Base-by-base conservation (phyloP, 345 rosid species). In the Syzygium grande region DNA sequence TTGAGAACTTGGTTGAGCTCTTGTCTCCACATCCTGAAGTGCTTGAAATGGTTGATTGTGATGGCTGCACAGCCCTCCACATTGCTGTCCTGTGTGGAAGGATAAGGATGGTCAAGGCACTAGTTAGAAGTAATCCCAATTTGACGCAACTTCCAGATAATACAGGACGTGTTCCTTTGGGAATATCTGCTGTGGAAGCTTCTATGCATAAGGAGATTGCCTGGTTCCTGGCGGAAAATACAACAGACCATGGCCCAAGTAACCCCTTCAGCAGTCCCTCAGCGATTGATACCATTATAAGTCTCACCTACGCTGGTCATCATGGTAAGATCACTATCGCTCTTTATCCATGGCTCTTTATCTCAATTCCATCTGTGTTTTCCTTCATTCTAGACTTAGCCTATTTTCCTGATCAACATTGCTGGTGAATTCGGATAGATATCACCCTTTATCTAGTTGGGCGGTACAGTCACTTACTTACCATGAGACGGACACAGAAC, bases 401-500 rank as follows among this genome's bases (percentile, higher is more conserved):
- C 25, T 11, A 9, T 59, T 59, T 59, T 56, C 29, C 15, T 25
- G 1, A 11, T 59, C 65, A 59, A 59, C 7, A 4, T 4, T 59
- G 13, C 3, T 59, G 30, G 65, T 25, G 14, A 58, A 58, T 58
- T 25, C 15, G 29, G 14, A 59, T 5, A 59, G 65, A 59, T 59
- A 59, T 59, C 13, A 11, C 30, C 29, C 65, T 59, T 11, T 5
- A 59, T 25, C 65, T 59, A 11, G 29, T 59, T 1, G 2, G 1
- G 13, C 63, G 3, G n/a, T 23, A 23, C n/a, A n/a, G n/a, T 25
- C 11, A 4, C 61, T 23, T 56, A 9, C 1, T 22, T 9, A 56
- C 61, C 61, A 1, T 0, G 4, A 8, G 4, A 3, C 6, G n/a
- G n/a, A n/a, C n/a, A n/a, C 6, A 17, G 17, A 1, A 1, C 2